Evolutionary conservation across 2,329 filamentous ascomycete genomes (phyloP).

Genomic region (Cladophialophora immunda): DNA sequence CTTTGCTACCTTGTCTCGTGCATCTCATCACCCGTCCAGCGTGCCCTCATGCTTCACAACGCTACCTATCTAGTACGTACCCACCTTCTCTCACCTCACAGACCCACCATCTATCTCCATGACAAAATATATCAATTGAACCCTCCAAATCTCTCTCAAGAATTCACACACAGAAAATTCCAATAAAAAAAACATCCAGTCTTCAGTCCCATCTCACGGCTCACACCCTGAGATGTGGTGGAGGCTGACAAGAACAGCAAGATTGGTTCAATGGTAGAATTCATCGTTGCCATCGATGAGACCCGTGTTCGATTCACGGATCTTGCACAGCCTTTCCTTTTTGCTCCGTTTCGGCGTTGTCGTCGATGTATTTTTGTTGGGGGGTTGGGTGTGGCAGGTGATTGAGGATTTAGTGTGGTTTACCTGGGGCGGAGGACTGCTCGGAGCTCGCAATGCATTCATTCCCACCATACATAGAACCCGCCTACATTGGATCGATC

Average conservation of each 20-base stretch:
- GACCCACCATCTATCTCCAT: not conserved
- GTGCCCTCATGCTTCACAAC: too few species aligned
- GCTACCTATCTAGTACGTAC: not conserved
- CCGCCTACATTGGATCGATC: not conserved
- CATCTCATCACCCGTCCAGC: not conserved
- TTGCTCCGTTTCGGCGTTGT: constrained; percentile 1
- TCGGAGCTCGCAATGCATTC: not conserved
- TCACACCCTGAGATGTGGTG: not conserved
- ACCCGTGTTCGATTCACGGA: constrained; percentile 59
- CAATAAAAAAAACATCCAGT: not conserved
- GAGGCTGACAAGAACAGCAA: not conserved
- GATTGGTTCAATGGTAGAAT: constrained; percentile 57
- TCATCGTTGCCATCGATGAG: constrained; percentile 64
- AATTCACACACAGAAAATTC: constrained; percentile 21
- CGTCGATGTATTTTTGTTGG: not conserved
- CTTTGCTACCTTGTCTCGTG: not conserved
- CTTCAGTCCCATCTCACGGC: not conserved
- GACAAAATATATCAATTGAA: not conserved
- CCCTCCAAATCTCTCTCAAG: not conserved
- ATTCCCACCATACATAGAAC: too few species aligned
- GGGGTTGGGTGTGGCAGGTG: not conserved
- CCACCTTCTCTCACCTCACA: not conserved
- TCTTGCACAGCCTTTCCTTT: constrained; percentile 44
- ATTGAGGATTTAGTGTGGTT: not conserved
- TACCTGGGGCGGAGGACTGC: too few species aligned